Evolutionary conservation across 1,284 basidiomycete species (phyloP).

Genomic region (Phellopilus nigrolimitatus): DNA sequence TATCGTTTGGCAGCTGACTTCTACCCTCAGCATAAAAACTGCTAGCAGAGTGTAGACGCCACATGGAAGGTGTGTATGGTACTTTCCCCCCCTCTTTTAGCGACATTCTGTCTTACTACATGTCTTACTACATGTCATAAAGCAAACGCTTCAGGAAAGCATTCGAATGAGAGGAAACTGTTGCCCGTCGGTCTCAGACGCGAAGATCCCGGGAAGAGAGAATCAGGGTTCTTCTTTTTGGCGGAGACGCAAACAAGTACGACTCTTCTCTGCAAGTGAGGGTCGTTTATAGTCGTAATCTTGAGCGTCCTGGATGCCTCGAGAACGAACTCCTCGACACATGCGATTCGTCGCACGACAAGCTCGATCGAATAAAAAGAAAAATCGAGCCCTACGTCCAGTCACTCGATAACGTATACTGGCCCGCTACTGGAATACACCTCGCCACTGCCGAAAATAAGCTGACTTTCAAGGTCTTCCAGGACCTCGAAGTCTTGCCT

Average conservation of each 20-base stretch:
- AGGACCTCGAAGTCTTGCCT: background rate
- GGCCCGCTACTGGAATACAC: background rate
- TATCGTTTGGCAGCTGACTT: too few species aligned
- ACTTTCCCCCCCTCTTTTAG: too few species aligned
- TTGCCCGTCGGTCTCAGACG: background rate
- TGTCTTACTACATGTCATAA: too few species aligned
- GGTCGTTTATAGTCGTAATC: background rate
- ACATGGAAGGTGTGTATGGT: too few species aligned
- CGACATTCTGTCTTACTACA: too few species aligned
- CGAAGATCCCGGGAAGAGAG: background rate
- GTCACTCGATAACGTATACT: background rate
- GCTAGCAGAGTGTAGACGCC: too few species aligned
- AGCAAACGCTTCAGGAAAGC: too few species aligned
- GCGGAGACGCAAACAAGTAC: conserved; percentile 1
- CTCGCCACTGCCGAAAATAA: background rate
- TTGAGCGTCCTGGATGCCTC: conserved; percentile 46
- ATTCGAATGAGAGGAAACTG: background rate
- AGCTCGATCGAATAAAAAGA: background rate
- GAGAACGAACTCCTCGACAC: conserved; percentile 44
- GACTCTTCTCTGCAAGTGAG: background rate
- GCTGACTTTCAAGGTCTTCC: background rate
- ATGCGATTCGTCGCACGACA: background rate
- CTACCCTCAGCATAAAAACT: too few species aligned
- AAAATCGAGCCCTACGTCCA: background rate
- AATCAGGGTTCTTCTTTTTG: conserved; percentile 1